Evolutionary conservation across 352 stramenopile species (phyloP).

Genomic region (Phytophthora sp.): DNA sequence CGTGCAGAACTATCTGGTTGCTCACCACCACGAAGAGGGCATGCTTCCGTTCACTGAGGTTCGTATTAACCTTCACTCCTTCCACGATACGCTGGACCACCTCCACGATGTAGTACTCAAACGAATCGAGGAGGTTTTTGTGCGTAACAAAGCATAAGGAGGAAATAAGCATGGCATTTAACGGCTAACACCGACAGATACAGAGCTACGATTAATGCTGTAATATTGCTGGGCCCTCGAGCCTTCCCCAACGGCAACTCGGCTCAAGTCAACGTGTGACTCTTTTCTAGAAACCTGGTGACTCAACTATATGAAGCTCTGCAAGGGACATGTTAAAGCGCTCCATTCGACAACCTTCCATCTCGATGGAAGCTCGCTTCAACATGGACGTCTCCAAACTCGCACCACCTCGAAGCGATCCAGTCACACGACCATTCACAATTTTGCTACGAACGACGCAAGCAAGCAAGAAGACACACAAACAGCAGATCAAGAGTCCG

Average conservation of each 20-base stretch:
- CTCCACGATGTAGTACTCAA: slow-evolving; percentile 88
- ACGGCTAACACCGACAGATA: background rate
- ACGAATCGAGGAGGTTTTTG: slow-evolving; percentile 81
- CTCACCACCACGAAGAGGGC: slow-evolving; percentile 46
- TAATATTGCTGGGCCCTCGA: too few species aligned
- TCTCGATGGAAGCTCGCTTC: background rate
- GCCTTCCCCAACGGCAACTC: background rate
- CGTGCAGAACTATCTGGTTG: slow-evolving; percentile 78
- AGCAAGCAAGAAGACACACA: slow-evolving; percentile 9
- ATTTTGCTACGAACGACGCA: slow-evolving; percentile 19
- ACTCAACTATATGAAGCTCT: slow-evolving; percentile 3
- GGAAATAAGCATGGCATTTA: background rate
- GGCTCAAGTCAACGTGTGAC: background rate
- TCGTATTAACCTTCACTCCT: slow-evolving; percentile 85
- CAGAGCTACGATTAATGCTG: too few species aligned
- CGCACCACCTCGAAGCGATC: background rate
- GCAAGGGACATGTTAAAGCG: slow-evolving; percentile 17
- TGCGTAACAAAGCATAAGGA: slow-evolving; percentile 22
- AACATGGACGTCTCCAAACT: background rate
- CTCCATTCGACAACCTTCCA: slow-evolving; percentile 1
- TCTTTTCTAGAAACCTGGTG: slow-evolving; percentile 2
- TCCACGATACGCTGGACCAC: slow-evolving; percentile 84
- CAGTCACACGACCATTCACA: background rate
- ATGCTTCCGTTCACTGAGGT: slow-evolving; percentile 79
- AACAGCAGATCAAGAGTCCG: background rate